Evolutionary conservation across 2,329 filamentous ascomycete species (phyloP).

Genomic region (Cryphonectria parasitica): DNA sequence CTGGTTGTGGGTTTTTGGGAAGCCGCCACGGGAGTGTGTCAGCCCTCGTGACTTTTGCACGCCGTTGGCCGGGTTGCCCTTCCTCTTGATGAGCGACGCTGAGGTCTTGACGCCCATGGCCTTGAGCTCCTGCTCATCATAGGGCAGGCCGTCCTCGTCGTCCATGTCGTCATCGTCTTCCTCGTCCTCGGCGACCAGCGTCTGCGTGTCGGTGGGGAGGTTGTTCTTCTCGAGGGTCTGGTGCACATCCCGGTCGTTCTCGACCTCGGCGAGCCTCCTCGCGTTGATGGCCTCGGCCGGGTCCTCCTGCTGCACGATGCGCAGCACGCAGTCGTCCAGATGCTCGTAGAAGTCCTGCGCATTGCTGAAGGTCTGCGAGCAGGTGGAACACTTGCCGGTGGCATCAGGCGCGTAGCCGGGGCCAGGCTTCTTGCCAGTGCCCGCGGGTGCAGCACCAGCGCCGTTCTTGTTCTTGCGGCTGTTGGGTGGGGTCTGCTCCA

Average conservation of each 20-base stretch:
- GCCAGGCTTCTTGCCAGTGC: slow-evolving; percentile 62
- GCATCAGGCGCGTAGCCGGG: slow-evolving; percentile 75
- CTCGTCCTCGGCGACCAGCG: slow-evolving; percentile 42
- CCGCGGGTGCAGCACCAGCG: slow-evolving; percentile 38
- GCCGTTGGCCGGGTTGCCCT: slow-evolving; percentile 59
- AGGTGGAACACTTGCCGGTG: slow-evolving; percentile 95
- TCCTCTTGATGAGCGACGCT: slow-evolving; percentile 59
- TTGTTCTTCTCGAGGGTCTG: slow-evolving; percentile 68
- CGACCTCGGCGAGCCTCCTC: slow-evolving; percentile 66
- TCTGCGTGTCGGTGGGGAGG: slow-evolving; percentile 49
- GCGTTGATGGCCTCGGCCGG: slow-evolving; percentile 71
- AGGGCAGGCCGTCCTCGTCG: slow-evolving; percentile 59
- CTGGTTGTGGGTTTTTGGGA: slow-evolving; percentile 47
- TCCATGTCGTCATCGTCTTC: slow-evolving; percentile 51
- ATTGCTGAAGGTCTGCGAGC: slow-evolving; percentile 85
- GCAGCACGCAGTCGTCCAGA: slow-evolving; percentile 76
- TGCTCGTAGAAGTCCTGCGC: slow-evolving; percentile 99
- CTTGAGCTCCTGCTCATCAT: slow-evolving; percentile 59
- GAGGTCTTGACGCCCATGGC: slow-evolving; percentile 45
- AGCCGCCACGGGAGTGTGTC: slow-evolving; percentile 78
- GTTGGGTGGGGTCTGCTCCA: slow-evolving; percentile 92
- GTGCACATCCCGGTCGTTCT: slow-evolving; percentile 65
- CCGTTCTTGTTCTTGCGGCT: slow-evolving; percentile 71
- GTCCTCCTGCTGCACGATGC: slow-evolving; percentile 73
- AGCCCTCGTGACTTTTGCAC: slow-evolving; percentile 72